These are phyloP conservation scores for Acanthamoeba sp. DNA, from an alignment of 208 protist species.

Conservation along the genomic window DNA sequence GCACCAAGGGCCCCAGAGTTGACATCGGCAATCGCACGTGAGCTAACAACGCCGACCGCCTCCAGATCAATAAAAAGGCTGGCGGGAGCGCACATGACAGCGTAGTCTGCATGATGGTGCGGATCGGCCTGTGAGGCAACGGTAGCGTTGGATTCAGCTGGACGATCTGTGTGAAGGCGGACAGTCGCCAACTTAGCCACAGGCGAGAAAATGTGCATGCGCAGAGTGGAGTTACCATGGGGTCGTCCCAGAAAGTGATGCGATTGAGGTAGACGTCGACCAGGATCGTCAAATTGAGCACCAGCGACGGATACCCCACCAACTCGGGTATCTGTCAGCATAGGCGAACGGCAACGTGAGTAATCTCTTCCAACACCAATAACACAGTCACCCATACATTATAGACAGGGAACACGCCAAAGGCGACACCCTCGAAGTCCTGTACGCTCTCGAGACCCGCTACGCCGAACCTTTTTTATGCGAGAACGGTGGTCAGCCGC, in stretches of 20 bases:
- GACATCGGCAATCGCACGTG: no score
- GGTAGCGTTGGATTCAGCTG: no score
- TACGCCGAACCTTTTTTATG: background rate
- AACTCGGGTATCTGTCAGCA: background rate
- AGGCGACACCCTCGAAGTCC: background rate
- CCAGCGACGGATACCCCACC: background rate
- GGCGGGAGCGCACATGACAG: no score
- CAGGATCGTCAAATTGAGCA: background rate
- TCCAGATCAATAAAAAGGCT: background rate
- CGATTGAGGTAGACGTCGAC: slow-evolving; percentile 15
- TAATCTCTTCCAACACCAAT: background rate
- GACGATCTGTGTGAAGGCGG: no score
- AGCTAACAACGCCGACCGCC: no score
- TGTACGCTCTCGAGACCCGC: background rate
- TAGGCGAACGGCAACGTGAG: background rate
- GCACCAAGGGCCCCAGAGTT: no score
- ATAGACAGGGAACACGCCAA: slow-evolving; percentile 13
- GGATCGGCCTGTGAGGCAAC: no score
- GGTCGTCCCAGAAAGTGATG: background rate
- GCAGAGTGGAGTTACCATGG: no score
- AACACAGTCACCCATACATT: background rate
- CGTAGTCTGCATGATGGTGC: no score
- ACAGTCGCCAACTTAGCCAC: no score
- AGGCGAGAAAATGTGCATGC: background rate
- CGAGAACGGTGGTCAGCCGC: no score